Evolutionary conservation across 2,329 filamentous ascomycete genomes (phyloP).

Genomic region (Stachybotrys chartarum): DNA sequence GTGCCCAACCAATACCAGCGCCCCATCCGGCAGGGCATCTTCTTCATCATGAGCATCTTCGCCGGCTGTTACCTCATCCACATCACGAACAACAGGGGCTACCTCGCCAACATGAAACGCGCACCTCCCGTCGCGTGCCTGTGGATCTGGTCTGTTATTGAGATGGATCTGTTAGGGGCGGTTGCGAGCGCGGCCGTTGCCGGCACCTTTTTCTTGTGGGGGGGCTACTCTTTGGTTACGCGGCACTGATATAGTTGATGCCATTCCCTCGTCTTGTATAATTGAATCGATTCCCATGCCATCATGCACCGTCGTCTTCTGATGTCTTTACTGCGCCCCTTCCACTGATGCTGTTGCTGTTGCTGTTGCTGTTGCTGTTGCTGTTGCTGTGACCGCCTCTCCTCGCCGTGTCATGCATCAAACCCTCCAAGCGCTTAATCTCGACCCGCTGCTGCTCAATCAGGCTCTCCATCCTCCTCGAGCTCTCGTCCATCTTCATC

Average conservation of each 20-base stretch:
- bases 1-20: slow-evolving; percentile 39
- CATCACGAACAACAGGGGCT: slow-evolving; percentile 71
- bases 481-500: slow-evolving; percentile 16
- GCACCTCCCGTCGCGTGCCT: slow-evolving; percentile 83
- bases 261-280: not conserved
- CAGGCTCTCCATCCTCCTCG: slow-evolving; percentile 13
- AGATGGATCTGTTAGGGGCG: slow-evolving; percentile 67
- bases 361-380: not conserved
- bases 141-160: slow-evolving; percentile 90
- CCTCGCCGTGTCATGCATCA: slow-evolving; percentile 8
- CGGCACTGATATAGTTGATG: not conserved
- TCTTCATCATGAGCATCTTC: slow-evolving; percentile 52
- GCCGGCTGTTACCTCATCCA: slow-evolving; percentile 75
- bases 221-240: slow-evolving; percentile 37
- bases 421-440: slow-evolving; percentile 12
- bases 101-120: slow-evolving; percentile 85
- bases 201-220: slow-evolving; percentile 37
- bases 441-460: slow-evolving; percentile 16
- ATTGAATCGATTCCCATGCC: not conserved
- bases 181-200: slow-evolving; percentile 43
- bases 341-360: not conserved
- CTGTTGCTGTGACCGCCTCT: slow-evolving; percentile 1
- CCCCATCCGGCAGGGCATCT: slow-evolving; percentile 50
- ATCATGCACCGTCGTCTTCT: slow-evolving; percentile 3
- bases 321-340: slow-evolving; percentile 6